phyloP scores from a whole-genome alignment of 164 flowering plant species.

The Magnolia sinica region DNA sequence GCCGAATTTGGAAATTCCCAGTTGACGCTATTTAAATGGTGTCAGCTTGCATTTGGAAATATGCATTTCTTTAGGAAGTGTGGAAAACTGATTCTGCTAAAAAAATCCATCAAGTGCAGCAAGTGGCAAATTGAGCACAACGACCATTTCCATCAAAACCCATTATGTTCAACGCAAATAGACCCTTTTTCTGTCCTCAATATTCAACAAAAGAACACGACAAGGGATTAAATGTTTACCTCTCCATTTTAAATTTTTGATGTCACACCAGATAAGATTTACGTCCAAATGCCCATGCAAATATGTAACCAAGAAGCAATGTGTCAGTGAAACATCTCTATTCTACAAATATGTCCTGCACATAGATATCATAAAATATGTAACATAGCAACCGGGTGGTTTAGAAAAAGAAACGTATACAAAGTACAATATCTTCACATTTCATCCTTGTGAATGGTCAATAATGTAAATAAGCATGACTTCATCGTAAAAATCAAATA shows the following conservation, averaged over 20 bases:
- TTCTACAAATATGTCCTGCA: background rate
- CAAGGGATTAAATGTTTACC: conserved; percentile 33
- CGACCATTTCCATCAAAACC: background rate
- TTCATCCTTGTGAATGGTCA: background rate
- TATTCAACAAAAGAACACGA: background rate
- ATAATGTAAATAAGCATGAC: too few relatives aligned
- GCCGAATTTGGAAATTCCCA: background rate
- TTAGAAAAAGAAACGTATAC: background rate
- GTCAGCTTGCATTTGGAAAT: background rate
- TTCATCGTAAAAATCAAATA: too few relatives aligned
- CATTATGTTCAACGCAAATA: background rate
- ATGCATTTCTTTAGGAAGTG: background rate
- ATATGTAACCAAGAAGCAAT: conserved; percentile 12
- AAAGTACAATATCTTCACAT: background rate
- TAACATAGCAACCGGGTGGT: background rate
- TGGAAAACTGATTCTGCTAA: background rate
- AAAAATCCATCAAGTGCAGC: background rate
- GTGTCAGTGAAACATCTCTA: conserved; percentile 8
- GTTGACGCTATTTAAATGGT: too few relatives aligned
- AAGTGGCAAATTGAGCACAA: background rate
- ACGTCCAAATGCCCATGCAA: conserved; percentile 61
- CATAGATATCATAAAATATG: background rate
- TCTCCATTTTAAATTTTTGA: conserved; percentile 57
- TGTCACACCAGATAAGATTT: conserved; percentile 65
- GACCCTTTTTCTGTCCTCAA: background rate